These are phyloP conservation scores for Discostella stelligeroides DNA, from an alignment of 108 stramenopile genomes.

Conservation along the genomic window DNA sequence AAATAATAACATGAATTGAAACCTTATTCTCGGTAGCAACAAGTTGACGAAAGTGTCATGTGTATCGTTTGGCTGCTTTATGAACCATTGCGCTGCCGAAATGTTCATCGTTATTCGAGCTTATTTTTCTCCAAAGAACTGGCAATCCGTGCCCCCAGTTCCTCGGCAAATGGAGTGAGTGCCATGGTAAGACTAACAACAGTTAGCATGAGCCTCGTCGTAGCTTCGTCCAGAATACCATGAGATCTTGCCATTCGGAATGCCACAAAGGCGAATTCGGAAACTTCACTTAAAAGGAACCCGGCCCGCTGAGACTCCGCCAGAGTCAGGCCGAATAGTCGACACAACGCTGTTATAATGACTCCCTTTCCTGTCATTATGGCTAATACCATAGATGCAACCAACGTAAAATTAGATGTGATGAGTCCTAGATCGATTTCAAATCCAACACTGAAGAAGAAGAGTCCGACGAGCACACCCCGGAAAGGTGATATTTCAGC, in stretches of 20 bases:
- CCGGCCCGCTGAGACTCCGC: conserved; percentile 81
- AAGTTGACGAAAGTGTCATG: no score
- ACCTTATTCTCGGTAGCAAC: no score
- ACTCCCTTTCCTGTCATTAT: conserved; percentile 79
- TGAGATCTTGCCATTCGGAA: conserved; percentile 88
- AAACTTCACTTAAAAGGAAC: conserved; percentile 88
- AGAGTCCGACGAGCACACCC: conserved; percentile 89
- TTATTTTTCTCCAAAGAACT: conserved; percentile 30
- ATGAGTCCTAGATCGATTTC: conserved; percentile 89
- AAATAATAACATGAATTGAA: no score
- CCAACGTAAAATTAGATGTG: conserved; percentile 58
- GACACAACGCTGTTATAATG: conserved; percentile 64
- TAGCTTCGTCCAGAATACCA: conserved; percentile 73
- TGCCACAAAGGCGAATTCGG: conserved; percentile 95
- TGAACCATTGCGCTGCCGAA: no score
- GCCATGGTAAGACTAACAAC: conserved; percentile 93
- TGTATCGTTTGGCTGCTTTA: no score
- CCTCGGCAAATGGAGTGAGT: conserved; percentile 84
- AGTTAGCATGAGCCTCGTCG: conserved; percentile 88
- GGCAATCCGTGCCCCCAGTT: conserved; percentile 54
- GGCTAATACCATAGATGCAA: conserved; percentile 71
- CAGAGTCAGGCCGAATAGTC: conserved; percentile 63
- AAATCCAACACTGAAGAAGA: conserved; percentile 96
- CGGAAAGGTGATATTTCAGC: conserved; percentile 84
- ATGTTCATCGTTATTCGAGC: not conserved